phyloP scores from a whole-genome alignment of 1,284 basidiomycete genomes.

The Apiotrichum domesticum region DNA sequence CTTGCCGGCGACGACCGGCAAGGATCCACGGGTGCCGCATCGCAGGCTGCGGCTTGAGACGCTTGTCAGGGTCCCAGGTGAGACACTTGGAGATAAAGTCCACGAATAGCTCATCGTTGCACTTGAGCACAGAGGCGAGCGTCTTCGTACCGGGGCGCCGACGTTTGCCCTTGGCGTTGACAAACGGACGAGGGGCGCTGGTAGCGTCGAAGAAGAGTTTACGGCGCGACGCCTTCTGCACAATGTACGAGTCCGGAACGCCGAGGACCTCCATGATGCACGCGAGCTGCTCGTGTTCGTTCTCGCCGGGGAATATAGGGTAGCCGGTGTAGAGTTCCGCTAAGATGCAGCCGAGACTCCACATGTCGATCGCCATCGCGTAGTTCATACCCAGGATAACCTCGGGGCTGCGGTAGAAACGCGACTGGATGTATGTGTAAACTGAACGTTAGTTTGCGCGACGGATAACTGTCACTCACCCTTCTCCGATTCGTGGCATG shows the following conservation, averaged over 20 bases:
- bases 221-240: slow-evolving; percentile 88
- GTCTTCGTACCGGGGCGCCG: slow-evolving; percentile 86
- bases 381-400: slow-evolving; percentile 96
- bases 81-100: slow-evolving; percentile 88
- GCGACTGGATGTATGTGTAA: slow-evolving; percentile 98
- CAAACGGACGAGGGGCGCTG: slow-evolving; percentile 82
- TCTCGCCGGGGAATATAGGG: slow-evolving; percentile 98
- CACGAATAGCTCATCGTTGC: slow-evolving; percentile 58
- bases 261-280: slow-evolving; percentile 99
- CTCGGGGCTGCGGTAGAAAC: slow-evolving; percentile 97
- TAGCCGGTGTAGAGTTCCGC: slow-evolving; percentile 98
- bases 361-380: slow-evolving; percentile 91
- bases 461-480: slow-evolving; percentile 56
- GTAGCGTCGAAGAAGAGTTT: slow-evolving; percentile 96
- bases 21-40: slow-evolving; percentile 84
- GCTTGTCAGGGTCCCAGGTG: slow-evolving; percentile 93
- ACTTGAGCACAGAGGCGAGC: slow-evolving; percentile 79
- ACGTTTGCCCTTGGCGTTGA: slow-evolving; percentile 93
- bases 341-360: slow-evolving; percentile 96
- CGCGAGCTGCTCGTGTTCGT: slow-evolving; percentile 95
- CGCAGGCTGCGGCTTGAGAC: slow-evolving; percentile 89
- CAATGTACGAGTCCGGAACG: slow-evolving; percentile 85
- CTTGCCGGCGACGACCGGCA: slow-evolving; percentile 52
- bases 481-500: slow-evolving; percentile 98
- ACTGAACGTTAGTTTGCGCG: slow-evolving; percentile 54